A percentile compares a stretch with the other conserved stretches of the same genome.
Evolutionary conservation across 106 monocot species (phyloP).

Genomic region (Dioscorea zingiberensis): DNA sequence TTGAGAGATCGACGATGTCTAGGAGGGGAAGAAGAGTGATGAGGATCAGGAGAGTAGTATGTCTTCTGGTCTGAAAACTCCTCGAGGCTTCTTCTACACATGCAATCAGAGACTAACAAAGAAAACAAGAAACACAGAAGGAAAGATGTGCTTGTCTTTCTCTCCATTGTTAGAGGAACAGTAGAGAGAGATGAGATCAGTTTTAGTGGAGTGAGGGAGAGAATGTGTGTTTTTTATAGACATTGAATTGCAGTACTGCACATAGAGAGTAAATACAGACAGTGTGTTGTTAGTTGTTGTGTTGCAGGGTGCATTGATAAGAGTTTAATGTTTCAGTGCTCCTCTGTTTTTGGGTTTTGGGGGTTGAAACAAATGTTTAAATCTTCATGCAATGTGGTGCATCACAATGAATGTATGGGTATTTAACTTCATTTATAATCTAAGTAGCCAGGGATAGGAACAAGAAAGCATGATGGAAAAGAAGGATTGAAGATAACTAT

Average conservation of each 20-base stretch:
- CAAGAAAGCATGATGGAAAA: too few species aligned
- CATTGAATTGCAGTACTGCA: constrained; percentile 10
- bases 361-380: too few species aligned
- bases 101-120: constrained; percentile 9
- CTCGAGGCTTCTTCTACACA: constrained; percentile 15
- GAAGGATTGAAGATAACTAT: too few species aligned
- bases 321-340: constrained; percentile 1
- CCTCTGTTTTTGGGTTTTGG: too few species aligned
- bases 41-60: constrained; percentile 22
- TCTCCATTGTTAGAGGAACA: neutral
- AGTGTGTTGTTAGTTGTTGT: constrained; percentile 14
- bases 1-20: too few species aligned
- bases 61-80: constrained; percentile 33
- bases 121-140: constrained; percentile 25
- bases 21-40: neutral
- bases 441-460: too few species aligned
- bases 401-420: too few species aligned
- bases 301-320: constrained; percentile 28
- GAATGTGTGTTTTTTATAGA: too few species aligned
- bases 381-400: too few species aligned
- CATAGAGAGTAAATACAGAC: constrained; percentile 5
- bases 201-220: too few species aligned
- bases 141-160: constrained; percentile 4
- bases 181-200: too few species aligned
- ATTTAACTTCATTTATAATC: too few species aligned